phyloP scores from a whole-genome alignment of 73 alveolate genomes.

The Effrenium voratum region DNA sequence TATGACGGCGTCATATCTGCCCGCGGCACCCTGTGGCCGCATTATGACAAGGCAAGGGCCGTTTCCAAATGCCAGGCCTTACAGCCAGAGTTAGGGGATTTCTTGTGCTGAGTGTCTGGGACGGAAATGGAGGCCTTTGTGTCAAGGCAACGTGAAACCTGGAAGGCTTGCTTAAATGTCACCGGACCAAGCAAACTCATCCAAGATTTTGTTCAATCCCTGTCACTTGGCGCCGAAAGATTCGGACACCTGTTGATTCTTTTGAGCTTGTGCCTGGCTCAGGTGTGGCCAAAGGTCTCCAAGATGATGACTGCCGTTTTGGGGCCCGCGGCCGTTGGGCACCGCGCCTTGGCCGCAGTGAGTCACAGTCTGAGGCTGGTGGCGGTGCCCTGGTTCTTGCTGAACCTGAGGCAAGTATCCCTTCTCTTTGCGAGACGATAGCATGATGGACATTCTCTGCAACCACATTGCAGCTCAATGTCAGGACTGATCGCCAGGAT shows the following conservation, averaged over 20 bases:
- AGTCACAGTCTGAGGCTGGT: neutral
- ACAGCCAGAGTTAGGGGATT: neutral
- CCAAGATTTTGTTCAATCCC: too few relatives aligned
- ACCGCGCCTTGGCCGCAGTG: neutral
- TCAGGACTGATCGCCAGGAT: neutral
- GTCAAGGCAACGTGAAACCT: too few relatives aligned
- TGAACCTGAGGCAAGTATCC: slow-evolving; percentile 16
- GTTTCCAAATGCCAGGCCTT: too few relatives aligned
- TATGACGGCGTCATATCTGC: slow-evolving; percentile 77
- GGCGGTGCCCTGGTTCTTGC: neutral
- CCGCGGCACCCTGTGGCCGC: slow-evolving; percentile 60
- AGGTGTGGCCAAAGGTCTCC: slow-evolving; percentile 89
- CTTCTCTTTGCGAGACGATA: slow-evolving; percentile 73
- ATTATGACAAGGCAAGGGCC: slow-evolving; percentile 51
- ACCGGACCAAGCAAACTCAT: too few relatives aligned
- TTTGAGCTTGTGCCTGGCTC: neutral
- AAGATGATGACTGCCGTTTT: slow-evolving; percentile 86
- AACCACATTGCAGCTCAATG: slow-evolving; percentile 14
- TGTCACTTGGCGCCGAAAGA: neutral
- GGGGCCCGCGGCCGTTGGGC: slow-evolving; percentile 46
- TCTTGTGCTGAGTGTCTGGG: neutral
- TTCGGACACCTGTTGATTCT: neutral
- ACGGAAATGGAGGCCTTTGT: too few relatives aligned
- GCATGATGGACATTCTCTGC: slow-evolving; percentile 46
- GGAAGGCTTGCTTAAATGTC: too few relatives aligned